Conservation (phyloP, 2,329 filamentous ascomycete genomes). For the Beauveria sp. region DNA sequence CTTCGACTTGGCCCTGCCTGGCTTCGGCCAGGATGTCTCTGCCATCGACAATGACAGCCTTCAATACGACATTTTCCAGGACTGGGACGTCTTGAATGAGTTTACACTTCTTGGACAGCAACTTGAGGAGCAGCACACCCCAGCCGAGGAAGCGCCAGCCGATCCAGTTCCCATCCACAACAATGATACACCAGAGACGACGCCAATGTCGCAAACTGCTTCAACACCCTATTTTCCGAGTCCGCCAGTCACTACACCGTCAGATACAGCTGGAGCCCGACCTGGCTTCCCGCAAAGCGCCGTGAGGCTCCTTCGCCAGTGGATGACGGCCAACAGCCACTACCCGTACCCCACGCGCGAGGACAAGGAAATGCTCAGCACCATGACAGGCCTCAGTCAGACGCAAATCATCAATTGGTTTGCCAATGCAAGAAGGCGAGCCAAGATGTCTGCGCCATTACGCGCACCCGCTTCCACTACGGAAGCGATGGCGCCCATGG, state of each 20-base stretch:
- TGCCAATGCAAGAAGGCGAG: conserved; percentile 72
- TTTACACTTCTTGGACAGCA: conserved; percentile 3
- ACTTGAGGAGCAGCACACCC: neutral
- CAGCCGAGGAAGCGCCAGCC: neutral
- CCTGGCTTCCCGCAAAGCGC: conserved; percentile 57
- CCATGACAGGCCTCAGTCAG: conserved; percentile 66
- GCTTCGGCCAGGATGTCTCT: neutral
- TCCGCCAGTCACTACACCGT: neutral
- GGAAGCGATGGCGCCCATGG: conserved; percentile 32
- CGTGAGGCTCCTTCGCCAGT: conserved; percentile 68
- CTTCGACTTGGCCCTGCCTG: conserved; percentile 5
- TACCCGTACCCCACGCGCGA: conserved; percentile 80
- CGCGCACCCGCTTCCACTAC: conserved; percentile 46
- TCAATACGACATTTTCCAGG: conserved; percentile 6
- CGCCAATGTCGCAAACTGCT: neutral
- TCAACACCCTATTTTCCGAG: neutral
- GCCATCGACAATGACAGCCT: neutral
- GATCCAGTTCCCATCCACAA: neutral
- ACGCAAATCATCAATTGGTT: conserved; percentile 84
- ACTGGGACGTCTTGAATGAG: conserved; percentile 8
- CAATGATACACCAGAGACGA: neutral
- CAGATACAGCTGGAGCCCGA: conserved; percentile 1
- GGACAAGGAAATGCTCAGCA: conserved; percentile 67
- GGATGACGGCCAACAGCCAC: conserved; percentile 65
- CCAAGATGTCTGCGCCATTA: conserved; percentile 58